Percentiles rank a stretch among this genome's conserved stretches.
These are phyloP conservation scores for Penicillium malachiteum DNA, from an alignment of 495 filamentous ascomycete genomes.

Conservation along the genomic window DNA sequence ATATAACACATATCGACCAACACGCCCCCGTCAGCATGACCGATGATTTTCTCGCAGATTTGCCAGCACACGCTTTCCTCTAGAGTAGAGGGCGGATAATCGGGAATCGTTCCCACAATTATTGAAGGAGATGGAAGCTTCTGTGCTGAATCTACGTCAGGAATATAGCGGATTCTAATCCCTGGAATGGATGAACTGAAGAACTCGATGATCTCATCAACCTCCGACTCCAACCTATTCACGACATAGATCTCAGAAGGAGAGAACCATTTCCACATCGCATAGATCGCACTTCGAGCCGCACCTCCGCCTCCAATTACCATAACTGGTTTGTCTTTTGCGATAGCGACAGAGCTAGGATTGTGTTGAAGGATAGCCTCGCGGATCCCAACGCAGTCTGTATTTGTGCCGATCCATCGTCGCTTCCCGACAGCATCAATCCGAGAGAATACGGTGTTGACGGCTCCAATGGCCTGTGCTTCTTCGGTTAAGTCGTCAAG, in stretches of 20 bases:
- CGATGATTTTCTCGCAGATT: neutral
- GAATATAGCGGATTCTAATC: conserved; percentile 38
- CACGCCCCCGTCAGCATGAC: neutral
- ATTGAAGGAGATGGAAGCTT: neutral
- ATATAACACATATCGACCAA: conserved; percentile 11
- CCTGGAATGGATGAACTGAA: neutral
- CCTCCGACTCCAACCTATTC: conserved; percentile 42
- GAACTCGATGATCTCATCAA: conserved; percentile 49
- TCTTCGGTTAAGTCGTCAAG: conserved; percentile 61
- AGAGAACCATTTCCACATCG: conserved; percentile 23
- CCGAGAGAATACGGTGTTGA: conserved; percentile 61
- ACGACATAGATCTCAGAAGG: neutral
- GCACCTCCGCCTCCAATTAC: conserved; percentile 62
- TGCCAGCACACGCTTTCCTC: neutral
- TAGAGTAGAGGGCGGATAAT: neutral
- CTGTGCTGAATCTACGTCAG: conserved; percentile 1
- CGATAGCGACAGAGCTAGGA: conserved; percentile 21
- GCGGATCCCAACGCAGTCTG: conserved; percentile 62
- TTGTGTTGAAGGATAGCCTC: conserved; percentile 58
- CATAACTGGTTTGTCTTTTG: conserved; percentile 45
- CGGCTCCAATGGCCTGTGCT: conserved; percentile 57
- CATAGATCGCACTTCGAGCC: conserved; percentile 58
- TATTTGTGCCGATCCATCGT: conserved; percentile 60
- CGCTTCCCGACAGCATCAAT: conserved; percentile 32
- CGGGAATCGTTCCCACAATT: conserved; percentile 1